These are phyloP conservation scores for Botrytis elliptica DNA, from an alignment of 2,329 filamentous ascomycete species.

Conservation along the genomic window DNA sequence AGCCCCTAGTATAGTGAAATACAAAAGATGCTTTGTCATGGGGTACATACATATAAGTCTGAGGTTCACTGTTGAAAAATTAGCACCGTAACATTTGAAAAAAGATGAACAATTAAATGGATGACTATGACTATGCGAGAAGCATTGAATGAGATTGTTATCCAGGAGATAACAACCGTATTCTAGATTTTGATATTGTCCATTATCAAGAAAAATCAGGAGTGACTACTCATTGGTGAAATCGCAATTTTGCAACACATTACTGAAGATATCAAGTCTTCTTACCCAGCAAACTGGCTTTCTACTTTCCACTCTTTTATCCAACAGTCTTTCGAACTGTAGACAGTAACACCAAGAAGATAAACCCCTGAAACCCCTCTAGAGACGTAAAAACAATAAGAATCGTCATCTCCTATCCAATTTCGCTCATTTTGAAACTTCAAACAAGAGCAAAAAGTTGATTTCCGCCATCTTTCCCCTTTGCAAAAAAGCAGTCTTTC, in stretches of 20 bases:
- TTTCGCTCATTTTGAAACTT: background rate
- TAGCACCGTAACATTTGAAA: background rate
- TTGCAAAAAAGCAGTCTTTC: conserved; percentile 39
- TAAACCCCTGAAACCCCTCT: background rate
- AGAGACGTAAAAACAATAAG: background rate
- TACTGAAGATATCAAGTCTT: background rate
- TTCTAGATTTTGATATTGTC: background rate
- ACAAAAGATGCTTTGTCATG: background rate
- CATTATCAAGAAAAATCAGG: background rate
- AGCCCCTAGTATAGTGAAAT: background rate
- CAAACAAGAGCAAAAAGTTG: conserved; percentile 50
- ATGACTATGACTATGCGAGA: background rate
- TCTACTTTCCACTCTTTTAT: background rate
- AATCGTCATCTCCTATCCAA: background rate
- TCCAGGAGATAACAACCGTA: background rate
- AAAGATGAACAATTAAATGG: too few relatives aligned
- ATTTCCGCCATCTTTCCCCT: conserved; percentile 44
- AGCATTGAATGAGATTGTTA: background rate
- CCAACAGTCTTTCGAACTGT: background rate
- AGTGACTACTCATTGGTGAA: background rate
- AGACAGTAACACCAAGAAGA: background rate
- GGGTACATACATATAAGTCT: conserved; percentile 20
- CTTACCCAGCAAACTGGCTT: background rate
- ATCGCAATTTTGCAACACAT: too few relatives aligned
- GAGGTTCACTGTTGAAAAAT: conserved; percentile 15